Conservation (phyloP, 208 protist genomes). For the Phytomonas sp. region DNA sequence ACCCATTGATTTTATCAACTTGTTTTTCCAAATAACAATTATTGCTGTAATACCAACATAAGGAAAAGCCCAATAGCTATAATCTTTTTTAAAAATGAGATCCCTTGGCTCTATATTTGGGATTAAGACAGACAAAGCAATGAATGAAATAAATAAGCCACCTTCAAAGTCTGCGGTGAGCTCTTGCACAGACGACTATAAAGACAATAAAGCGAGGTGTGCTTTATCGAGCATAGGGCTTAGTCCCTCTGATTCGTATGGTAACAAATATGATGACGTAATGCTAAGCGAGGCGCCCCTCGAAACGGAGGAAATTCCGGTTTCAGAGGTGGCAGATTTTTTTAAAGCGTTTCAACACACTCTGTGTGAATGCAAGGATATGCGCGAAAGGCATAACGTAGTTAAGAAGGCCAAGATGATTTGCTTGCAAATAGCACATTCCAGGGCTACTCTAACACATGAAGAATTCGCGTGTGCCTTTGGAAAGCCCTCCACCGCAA, state of each 20-base stretch:
- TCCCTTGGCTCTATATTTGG: background rate
- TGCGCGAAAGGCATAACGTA: slow-evolving; percentile 13
- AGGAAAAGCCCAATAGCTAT: background rate
- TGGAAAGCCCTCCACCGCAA: slow-evolving; percentile 22
- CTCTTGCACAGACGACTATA: background rate
- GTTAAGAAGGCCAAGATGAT: slow-evolving; percentile 17
- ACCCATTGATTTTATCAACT: background rate
- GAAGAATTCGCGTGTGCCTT: slow-evolving; percentile 7
- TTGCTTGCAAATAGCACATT: slow-evolving; percentile 24
- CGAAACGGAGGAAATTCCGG: slow-evolving; percentile 26
- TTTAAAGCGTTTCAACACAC: slow-evolving; percentile 31
- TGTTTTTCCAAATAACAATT: background rate
- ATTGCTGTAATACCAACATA: slow-evolving; percentile 2
- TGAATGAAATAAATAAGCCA: background rate
- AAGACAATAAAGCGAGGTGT: background rate
- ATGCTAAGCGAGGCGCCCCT: slow-evolving; percentile 1
- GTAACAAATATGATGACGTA: background rate
- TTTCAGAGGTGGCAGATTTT: slow-evolving; percentile 30
- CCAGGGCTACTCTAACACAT: slow-evolving; percentile 5
- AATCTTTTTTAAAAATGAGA: background rate
- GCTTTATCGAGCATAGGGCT: background rate
- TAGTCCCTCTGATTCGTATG: background rate
- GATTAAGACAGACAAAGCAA: background rate
- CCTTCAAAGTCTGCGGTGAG: background rate
- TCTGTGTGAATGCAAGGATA: slow-evolving; percentile 20